Conservation (phyloP, 441 rosid species). For the Flueggea neowawraea region DNA sequence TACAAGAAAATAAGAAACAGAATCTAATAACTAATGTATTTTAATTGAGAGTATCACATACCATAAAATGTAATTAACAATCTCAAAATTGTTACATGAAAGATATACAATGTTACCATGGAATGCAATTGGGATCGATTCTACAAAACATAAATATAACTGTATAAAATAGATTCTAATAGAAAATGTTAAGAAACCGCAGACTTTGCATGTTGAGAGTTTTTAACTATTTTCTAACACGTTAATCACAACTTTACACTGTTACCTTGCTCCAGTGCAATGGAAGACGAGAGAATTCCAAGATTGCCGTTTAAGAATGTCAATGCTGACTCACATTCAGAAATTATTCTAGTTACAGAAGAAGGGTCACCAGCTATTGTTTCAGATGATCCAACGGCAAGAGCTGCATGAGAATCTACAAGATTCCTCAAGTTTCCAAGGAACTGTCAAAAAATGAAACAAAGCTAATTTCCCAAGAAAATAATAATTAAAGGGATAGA, state of each 20-base stretch:
- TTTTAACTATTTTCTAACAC: constrained; percentile 1
- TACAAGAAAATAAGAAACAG: too few species aligned
- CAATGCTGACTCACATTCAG: constrained; percentile 88
- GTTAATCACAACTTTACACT: constrained; percentile 29
- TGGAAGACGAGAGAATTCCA: constrained; percentile 84
- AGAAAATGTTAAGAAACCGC: too few species aligned
- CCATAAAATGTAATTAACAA: too few species aligned
- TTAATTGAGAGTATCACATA: too few species aligned
- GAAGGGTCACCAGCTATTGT: constrained; percentile 81
- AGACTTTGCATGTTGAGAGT: neutral
- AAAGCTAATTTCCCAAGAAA: neutral
- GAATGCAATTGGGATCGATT: too few species aligned
- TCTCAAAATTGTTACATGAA: too few species aligned
- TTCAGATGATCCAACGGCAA: constrained; percentile 82
- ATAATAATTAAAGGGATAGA: neutral
- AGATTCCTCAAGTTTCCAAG: constrained; percentile 93
- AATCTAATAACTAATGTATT: too few species aligned
- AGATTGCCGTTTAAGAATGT: constrained; percentile 87
- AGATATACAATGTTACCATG: too few species aligned
- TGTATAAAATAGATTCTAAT: too few species aligned
- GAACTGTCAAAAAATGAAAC: constrained; percentile 49
- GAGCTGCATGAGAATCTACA: constrained; percentile 93
- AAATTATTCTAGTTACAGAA: constrained; percentile 82
- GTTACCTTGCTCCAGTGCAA: constrained; percentile 69
- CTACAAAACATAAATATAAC: too few species aligned